Percentiles rank a stretch among this genome's conserved stretches.
Evolutionary conservation across 148 eudicot genomes (phyloP).

Genomic region (Euryodendron excelsum): DNA sequence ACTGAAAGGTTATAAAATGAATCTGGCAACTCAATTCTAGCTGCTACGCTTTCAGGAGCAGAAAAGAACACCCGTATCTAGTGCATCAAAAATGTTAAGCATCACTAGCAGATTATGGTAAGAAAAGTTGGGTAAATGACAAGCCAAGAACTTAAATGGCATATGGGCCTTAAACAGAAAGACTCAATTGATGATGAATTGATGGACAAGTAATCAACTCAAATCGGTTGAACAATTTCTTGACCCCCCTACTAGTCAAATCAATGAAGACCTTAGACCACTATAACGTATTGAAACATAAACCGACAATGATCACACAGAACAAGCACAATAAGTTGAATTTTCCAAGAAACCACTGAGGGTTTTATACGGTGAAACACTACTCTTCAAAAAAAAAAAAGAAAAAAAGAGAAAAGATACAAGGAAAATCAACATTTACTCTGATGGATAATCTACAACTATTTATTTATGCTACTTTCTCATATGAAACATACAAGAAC

Average conservation of each 20-base stretch:
- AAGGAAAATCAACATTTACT: too few relatives aligned
- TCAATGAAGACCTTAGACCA: background rate
- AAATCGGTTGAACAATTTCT: background rate
- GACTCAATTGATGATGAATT: background rate
- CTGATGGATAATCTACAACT: too few relatives aligned
- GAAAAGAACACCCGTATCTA: conserved; percentile 82
- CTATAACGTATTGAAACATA: too few relatives aligned
- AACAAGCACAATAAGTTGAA: background rate
- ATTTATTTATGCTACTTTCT: too few relatives aligned
- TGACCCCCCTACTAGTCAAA: too few relatives aligned
- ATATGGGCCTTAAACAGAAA: background rate
- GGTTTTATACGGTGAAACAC: too few relatives aligned
- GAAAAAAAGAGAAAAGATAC: too few relatives aligned
- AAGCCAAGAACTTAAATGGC: background rate
- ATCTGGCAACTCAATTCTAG: conserved; percentile 83
- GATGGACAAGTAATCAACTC: conserved; percentile 3
- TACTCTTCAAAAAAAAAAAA: too few relatives aligned
- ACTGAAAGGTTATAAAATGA: conserved; percentile 73
- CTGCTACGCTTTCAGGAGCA: conserved; percentile 75
- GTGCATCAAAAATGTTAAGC: background rate
- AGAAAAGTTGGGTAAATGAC: background rate
- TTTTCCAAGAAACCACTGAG: background rate
- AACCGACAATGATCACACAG: background rate
- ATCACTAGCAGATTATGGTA: conserved; percentile 5
- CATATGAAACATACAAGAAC: background rate